These are phyloP conservation scores for Vanrija humicola DNA, from an alignment of 1,284 basidiomycete genomes.

Conservation along the genomic window DNA sequence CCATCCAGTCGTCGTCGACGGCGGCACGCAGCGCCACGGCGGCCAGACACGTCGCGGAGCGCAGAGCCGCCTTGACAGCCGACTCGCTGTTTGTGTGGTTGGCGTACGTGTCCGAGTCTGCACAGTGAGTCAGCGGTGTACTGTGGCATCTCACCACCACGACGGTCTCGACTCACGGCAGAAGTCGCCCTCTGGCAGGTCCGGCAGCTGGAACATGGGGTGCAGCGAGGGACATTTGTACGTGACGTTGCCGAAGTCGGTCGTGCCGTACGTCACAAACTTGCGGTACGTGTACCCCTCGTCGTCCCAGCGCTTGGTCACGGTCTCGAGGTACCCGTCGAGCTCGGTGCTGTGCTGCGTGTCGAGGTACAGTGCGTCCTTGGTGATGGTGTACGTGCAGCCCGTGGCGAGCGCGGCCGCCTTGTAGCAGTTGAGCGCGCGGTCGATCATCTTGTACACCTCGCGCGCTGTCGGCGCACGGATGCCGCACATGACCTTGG, in stretches of 20 bases:
- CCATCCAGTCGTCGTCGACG: conserved; percentile 1
- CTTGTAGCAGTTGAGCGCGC: conserved; percentile 44
- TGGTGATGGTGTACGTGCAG: conserved; percentile 34
- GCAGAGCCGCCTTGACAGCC: background rate
- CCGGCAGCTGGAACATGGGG: conserved; percentile 6
- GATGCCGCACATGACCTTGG: conserved; percentile 20
- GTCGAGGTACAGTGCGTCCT: conserved; percentile 38
- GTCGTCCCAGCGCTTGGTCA: conserved; percentile 5
- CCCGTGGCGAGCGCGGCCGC: conserved; percentile 46
- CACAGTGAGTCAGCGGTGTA: background rate
- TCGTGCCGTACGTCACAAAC: background rate
- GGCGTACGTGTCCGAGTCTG: conserved; percentile 11
- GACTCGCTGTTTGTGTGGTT: background rate
- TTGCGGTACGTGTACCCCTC: background rate
- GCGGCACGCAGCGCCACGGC: background rate
- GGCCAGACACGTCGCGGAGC: conserved; percentile 3
- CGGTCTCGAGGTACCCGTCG: conserved; percentile 13
- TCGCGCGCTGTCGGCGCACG: conserved; percentile 33
- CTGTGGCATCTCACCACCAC: no score
- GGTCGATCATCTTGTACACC: conserved; percentile 24
- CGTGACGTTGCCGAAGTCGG: conserved; percentile 4
- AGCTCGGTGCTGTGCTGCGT: conserved; percentile 30
- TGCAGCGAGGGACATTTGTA: conserved; percentile 6
- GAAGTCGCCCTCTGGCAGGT: background rate
- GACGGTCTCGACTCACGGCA: no score